phyloP scores from a whole-genome alignment of 1,284 basidiomycete genomes.

The Inonotus obliquus region DNA sequence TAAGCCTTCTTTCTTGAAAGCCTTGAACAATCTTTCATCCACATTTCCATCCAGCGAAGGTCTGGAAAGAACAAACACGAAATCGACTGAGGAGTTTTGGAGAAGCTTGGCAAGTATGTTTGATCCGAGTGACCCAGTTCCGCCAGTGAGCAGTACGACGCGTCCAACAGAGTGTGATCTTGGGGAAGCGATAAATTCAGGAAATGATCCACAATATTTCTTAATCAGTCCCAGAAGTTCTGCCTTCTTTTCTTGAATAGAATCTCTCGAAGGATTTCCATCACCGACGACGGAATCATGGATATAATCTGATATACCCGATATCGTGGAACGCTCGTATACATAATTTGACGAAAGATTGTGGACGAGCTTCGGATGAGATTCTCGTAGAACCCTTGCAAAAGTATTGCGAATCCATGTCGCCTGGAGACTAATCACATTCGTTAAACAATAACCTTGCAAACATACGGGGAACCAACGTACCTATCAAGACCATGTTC shows the following conservation, averaged over 20 bases:
- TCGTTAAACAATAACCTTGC: not conserved
- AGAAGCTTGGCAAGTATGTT: constrained; percentile 29
- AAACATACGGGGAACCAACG: not conserved
- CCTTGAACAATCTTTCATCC: constrained; percentile 24
- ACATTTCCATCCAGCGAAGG: constrained; percentile 18
- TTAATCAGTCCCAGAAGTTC: constrained; percentile 20
- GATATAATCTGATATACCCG: constrained; percentile 26
- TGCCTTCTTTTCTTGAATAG: not conserved
- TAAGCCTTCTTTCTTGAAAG: constrained; percentile 25
- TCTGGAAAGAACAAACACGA: constrained; percentile 33
- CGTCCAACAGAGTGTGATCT: not conserved
- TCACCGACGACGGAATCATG: constrained; percentile 10
- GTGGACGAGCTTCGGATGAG: constrained; percentile 6
- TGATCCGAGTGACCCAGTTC: constrained; percentile 33
- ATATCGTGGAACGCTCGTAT: constrained; percentile 33
- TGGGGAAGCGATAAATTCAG: constrained; percentile 8
- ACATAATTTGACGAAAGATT: constrained; percentile 30
- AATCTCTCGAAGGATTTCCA: not conserved
- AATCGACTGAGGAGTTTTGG: constrained; percentile 19
- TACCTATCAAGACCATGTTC: constrained; percentile 40
- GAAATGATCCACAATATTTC: constrained; percentile 21
- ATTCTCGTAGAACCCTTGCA: constrained; percentile 28
- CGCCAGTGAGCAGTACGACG: constrained; percentile 33
- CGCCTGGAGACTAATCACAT: constrained; percentile 34
- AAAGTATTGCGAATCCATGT: constrained; percentile 40